Conservation (phyloP, 2,329 filamentous ascomycete genomes). For the Hirsutella minnesotensis region DNA sequence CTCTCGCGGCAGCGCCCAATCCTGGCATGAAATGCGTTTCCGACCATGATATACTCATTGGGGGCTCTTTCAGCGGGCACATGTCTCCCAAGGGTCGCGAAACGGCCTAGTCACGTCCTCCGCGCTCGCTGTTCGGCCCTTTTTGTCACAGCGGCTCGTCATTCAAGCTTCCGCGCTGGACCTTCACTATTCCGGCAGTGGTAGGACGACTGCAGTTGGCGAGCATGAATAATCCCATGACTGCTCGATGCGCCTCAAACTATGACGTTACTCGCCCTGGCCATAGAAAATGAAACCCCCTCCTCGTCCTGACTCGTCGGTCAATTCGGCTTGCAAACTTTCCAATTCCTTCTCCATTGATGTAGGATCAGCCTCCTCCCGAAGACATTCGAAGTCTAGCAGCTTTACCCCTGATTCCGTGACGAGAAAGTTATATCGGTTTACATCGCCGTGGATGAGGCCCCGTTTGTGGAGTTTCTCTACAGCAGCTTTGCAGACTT, state of each 20-base stretch:
- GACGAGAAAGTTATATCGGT: constrained; percentile 25
- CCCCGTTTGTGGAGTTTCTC: constrained; percentile 15
- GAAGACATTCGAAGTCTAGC: constrained; percentile 19
- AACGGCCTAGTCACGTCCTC: too few species aligned
- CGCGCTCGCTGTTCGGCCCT: too few species aligned
- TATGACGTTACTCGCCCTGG: neutral
- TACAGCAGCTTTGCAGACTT: constrained; percentile 15
- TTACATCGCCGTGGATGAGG: constrained; percentile 23
- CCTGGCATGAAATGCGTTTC: too few species aligned
- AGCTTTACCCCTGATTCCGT: constrained; percentile 14
- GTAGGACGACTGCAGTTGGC: too few species aligned
- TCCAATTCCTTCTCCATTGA: constrained; percentile 16
- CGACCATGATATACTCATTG: too few species aligned
- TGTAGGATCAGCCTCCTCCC: constrained; percentile 10
- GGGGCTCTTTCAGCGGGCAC: too few species aligned
- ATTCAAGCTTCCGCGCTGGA: too few species aligned
- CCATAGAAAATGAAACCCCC: neutral
- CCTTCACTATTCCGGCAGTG: too few species aligned
- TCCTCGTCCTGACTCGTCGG: constrained; percentile 18
- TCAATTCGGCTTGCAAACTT: constrained; percentile 15
- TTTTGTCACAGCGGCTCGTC: too few species aligned
- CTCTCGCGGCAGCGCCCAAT: too few species aligned
- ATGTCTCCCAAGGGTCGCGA: too few species aligned
- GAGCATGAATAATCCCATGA: too few species aligned
- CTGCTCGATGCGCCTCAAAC: neutral